These are phyloP conservation scores for Sugiyamaella japonica DNA, from an alignment of 1,139 yeast genomes.

Conservation along the genomic window DNA sequence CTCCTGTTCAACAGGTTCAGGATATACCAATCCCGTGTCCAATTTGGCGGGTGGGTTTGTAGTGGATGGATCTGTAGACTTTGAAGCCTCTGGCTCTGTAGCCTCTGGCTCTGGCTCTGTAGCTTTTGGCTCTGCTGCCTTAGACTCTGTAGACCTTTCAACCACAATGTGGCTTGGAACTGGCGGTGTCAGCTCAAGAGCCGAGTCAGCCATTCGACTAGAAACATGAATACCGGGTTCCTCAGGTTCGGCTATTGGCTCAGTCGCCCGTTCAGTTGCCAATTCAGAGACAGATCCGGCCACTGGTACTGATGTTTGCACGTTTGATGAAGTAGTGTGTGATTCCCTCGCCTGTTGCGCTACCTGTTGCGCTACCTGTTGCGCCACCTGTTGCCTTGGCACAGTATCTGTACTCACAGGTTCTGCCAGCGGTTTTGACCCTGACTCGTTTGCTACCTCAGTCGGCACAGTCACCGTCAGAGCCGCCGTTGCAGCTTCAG, in stretches of 20 bases:
- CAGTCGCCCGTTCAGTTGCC: neutral
- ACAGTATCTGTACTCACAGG: no score
- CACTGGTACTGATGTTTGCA: neutral
- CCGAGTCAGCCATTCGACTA: neutral
- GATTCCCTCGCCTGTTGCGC: no score
- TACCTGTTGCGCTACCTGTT: no score
- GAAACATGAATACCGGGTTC: neutral
- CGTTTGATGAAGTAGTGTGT: no score
- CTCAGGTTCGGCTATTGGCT: neutral
- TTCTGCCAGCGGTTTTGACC: neutral
- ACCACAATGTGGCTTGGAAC: neutral
- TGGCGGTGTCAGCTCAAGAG: no score
- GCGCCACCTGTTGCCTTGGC: no score
- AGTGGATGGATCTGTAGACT: no score
- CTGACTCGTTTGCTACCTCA: neutral
- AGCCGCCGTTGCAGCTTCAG: no score
- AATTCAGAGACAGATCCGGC: neutral
- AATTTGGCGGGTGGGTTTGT: neutral
- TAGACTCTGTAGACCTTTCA: neutral
- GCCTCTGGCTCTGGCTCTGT: no score
- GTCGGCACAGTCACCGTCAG: neutral
- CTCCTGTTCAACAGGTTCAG: neutral
- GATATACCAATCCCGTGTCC: neutral
- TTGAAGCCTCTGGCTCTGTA: no score
- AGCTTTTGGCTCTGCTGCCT: no score